phyloP scores from a whole-genome alignment of 2,329 filamentous ascomycete genomes.

The Fusarium metavorans region DNA sequence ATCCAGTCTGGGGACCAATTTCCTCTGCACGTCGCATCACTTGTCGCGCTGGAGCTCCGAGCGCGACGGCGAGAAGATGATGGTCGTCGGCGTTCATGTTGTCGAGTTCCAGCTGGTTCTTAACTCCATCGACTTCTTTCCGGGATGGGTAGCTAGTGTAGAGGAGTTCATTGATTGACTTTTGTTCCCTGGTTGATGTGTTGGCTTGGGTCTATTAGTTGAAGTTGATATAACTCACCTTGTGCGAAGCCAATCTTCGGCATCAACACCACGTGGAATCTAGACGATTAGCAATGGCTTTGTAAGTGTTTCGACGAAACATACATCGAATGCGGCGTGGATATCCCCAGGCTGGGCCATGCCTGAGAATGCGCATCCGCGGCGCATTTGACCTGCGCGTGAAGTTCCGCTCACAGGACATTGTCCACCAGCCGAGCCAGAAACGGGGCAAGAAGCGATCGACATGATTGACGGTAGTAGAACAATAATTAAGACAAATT shows the following conservation, averaged over 20 bases:
- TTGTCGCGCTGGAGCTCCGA: conserved; percentile 66
- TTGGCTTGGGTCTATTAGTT: background rate
- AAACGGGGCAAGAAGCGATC: conserved; percentile 48
- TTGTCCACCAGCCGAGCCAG: conserved; percentile 44
- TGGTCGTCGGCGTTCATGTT: conserved; percentile 60
- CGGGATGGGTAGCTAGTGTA: conserved; percentile 58
- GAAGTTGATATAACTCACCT: conserved; percentile 24
- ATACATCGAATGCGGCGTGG: conserved; percentile 39
- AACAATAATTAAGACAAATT: background rate
- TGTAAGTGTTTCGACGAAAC: fast-evolving
- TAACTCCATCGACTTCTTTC: conserved; percentile 54
- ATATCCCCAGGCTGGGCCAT: conserved; percentile 32
- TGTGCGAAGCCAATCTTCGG: conserved; percentile 59
- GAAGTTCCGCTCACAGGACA: conserved; percentile 35
- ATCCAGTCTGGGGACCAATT: conserved; percentile 63
- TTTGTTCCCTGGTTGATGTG: conserved; percentile 51
- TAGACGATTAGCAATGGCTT: conserved; percentile 14
- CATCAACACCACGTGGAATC: conserved; percentile 60
- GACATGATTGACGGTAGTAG: conserved; percentile 39
- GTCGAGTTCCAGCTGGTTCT: conserved; percentile 56
- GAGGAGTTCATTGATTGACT: conserved; percentile 61
- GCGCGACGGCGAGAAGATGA: conserved; percentile 63
- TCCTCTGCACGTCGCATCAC: conserved; percentile 65
- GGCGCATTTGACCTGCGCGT: conserved; percentile 5
- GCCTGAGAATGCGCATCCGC: conserved; percentile 37